phyloP scores from a whole-genome alignment of 768 basidiomycete species.

The Mycena polygramma region DNA sequence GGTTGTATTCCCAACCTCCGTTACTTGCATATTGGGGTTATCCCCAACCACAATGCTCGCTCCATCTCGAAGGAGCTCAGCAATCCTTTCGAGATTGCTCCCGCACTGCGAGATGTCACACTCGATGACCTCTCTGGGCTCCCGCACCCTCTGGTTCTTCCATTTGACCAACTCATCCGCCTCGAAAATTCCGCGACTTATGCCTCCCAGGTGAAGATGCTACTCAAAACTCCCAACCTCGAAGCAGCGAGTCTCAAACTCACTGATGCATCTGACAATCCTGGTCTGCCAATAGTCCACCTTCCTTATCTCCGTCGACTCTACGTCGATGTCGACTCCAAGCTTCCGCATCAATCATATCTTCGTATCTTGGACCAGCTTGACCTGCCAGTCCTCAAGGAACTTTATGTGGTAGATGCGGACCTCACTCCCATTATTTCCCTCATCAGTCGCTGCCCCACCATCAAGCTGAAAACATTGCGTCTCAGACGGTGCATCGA shows the following conservation, averaged over 20 bases:
- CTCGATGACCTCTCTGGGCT: conserved; percentile 22
- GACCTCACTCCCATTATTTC: conserved; percentile 15
- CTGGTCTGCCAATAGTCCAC: not conserved
- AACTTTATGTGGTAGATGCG: conserved; percentile 16
- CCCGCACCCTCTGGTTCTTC: not conserved
- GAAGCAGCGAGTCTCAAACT: conserved; percentile 16
- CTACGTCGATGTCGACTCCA: not conserved
- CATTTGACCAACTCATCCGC: conserved; percentile 16
- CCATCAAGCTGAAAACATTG: conserved; percentile 1
- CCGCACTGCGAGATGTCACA: conserved; percentile 13
- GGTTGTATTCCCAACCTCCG: conserved; percentile 14
- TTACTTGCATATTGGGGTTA: conserved; percentile 14
- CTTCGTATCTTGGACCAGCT: not conserved
- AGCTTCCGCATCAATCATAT: not conserved
- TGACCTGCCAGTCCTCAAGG: conserved; percentile 12
- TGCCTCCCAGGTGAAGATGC: not conserved
- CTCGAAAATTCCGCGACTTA: not conserved
- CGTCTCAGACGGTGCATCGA: conserved; percentile 1
- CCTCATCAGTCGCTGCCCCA: conserved; percentile 11
- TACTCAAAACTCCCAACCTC: conserved; percentile 12
- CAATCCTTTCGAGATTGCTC: conserved; percentile 26
- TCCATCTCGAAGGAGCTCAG: not conserved
- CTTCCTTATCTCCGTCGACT: conserved; percentile 21
- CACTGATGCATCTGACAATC: not conserved
- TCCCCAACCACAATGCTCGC: not conserved